These are phyloP conservation scores for Alternaria ethzedia DNA, from an alignment of 2,329 filamentous ascomycete genomes.

Conservation along the genomic window DNA sequence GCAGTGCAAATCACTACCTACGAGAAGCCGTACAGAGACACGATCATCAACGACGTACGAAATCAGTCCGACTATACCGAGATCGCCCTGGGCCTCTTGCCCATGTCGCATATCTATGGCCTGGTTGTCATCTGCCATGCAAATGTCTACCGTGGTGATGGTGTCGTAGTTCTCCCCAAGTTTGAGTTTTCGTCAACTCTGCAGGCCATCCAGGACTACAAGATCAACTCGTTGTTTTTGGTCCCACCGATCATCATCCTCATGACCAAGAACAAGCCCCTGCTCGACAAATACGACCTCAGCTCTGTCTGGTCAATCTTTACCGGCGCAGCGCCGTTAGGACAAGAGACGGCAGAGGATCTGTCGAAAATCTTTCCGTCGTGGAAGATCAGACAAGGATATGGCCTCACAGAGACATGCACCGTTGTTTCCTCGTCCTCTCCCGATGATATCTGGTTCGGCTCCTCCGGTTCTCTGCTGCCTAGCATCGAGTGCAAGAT, in stretches of 20 bases:
- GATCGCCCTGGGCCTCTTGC: slow-evolving; percentile 71
- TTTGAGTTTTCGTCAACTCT: slow-evolving; percentile 75
- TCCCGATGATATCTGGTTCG: slow-evolving; percentile 70
- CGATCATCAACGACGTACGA: slow-evolving; percentile 36
- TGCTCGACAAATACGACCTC: slow-evolving; percentile 72
- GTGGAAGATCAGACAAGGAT: slow-evolving; percentile 74
- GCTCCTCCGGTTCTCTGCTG: slow-evolving; percentile 74
- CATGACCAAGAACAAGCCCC: slow-evolving; percentile 69
- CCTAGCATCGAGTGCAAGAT: slow-evolving; percentile 71
- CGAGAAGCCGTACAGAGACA: slow-evolving; percentile 56
- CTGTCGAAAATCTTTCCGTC: slow-evolving; percentile 66
- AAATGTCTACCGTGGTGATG: slow-evolving; percentile 73
- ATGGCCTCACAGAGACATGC: slow-evolving; percentile 78
- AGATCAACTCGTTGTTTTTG: slow-evolving; percentile 71
- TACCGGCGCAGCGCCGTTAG: slow-evolving; percentile 79
- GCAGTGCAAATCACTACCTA: slow-evolving; percentile 64
- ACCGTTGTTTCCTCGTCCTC: slow-evolving; percentile 71
- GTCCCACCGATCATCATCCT: slow-evolving; percentile 83
- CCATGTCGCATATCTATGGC: slow-evolving; percentile 83
- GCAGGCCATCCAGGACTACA: slow-evolving; percentile 69
- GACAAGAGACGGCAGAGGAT: slow-evolving; percentile 72
- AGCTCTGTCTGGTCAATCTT: slow-evolving; percentile 70
- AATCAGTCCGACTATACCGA: slow-evolving; percentile 57
- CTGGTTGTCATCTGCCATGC: slow-evolving; percentile 73
- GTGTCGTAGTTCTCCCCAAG: slow-evolving; percentile 73